Conservation (phyloP, 2,329 filamentous ascomycete species). For the Sphaerulina vaccinii region DNA sequence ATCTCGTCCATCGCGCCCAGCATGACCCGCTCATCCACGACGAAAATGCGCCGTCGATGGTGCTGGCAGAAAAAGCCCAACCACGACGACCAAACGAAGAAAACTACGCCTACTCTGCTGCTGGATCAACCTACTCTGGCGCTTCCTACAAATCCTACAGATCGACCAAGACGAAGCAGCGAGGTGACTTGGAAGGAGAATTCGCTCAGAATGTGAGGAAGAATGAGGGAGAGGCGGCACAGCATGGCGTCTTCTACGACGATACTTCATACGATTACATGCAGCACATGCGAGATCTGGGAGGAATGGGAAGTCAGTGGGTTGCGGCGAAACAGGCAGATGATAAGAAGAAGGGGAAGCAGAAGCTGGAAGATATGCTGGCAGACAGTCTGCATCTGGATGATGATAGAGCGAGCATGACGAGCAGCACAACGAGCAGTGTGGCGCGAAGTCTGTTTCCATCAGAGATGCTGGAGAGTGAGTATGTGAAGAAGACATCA, state of each 20-base stretch:
- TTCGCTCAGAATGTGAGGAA: conserved; percentile 71
- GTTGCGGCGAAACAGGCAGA: conserved; percentile 65
- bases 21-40: conserved; percentile 98
- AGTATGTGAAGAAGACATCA: conserved; percentile 71
- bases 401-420: conserved; percentile 44
- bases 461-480: conserved; percentile 73
- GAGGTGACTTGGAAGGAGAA: conserved; percentile 73
- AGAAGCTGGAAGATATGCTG: conserved; percentile 79
- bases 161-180: conserved; percentile 38
- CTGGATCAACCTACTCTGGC: conserved; percentile 38
- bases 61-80: conserved; percentile 67
- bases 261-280: conserved; percentile 98
- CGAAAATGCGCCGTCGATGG: conserved; percentile 80
- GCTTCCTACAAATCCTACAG: conserved; percentile 32
- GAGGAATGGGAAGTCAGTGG: conserved; percentile 66
- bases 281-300: conserved; percentile 93
- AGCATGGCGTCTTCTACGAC: conserved; percentile 90
- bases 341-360: conserved; percentile 65
- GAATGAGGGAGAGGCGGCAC: conserved; percentile 95
- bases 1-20: conserved; percentile 91
- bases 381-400: conserved; percentile 51
- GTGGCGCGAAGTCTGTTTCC: conserved; percentile 56
- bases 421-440: conserved; percentile 43
- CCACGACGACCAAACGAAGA: conserved; percentile 26
- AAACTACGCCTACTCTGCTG: conserved; percentile 30